These are phyloP conservation scores for Gleditsia sinensis DNA, from an alignment of 306 rosid genomes.

Conservation along the genomic window DNA sequence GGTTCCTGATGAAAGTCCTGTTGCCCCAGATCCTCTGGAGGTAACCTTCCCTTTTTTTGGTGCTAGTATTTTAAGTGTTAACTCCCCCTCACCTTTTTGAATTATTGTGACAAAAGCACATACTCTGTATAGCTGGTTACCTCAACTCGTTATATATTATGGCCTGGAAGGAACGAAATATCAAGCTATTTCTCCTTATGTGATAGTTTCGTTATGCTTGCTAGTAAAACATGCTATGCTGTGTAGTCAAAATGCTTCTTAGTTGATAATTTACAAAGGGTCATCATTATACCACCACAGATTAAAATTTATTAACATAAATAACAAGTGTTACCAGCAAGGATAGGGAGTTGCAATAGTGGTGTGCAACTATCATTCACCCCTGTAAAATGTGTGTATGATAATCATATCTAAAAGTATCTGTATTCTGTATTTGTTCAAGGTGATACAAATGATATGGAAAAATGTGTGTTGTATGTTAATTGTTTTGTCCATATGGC, in stretches of 20 bases:
- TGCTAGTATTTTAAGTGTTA: conserved; percentile 5
- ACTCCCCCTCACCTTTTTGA: neutral
- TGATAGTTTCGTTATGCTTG: neutral
- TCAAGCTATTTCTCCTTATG: neutral
- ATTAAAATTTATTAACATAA: neutral
- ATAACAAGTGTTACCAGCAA: neutral
- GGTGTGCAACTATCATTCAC: neutral
- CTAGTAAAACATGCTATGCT: neutral
- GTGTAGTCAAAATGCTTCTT: neutral
- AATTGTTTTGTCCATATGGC: conserved; percentile 5
- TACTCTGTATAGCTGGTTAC: neutral
- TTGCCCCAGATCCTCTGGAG: conserved; percentile 70
- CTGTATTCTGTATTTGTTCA: conserved; percentile 6
- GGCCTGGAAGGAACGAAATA: neutral
- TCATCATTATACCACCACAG: neutral
- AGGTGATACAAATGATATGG: neutral
- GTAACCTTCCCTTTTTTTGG: conserved; percentile 44
- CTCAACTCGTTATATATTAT: neutral
- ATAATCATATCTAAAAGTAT: conserved; percentile 12
- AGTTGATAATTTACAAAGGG: neutral
- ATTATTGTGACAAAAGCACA: neutral
- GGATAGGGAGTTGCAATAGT: neutral
- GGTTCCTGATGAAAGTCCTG: conserved; percentile 46
- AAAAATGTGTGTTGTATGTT: neutral
- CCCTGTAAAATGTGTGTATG: neutral